Evolutionary conservation across 1,284 basidiomycete genomes (phyloP), one percentile per base, ranked within the genome.

Genomic region (Irpex lacteus): DNA sequence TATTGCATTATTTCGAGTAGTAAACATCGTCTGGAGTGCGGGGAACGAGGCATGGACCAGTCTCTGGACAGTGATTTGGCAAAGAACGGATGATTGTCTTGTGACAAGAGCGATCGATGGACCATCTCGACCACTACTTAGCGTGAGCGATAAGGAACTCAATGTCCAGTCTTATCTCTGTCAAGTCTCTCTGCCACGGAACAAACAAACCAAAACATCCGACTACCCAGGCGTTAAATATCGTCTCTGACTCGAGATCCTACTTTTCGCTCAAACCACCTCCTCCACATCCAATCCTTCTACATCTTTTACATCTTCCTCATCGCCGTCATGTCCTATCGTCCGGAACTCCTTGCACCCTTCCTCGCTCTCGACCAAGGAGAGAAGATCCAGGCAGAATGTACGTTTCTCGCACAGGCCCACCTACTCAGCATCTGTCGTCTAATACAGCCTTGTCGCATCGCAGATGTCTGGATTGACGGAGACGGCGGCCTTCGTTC

Each of bases 391-490:
- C 95, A 97, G 83, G 95, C 96, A 60, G 95, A 97, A 81, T 97
- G 94, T 95, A 78, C 69, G 88, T 70, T 40, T 13, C 6, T 61
- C 19, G 53, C 55, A 59, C 60, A 9, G 11, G 50, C 50, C 19
- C n/a, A 52, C 7, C 50, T 37, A 9, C 19, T 56, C 52, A 59
- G 26, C 21, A 54, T 40, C 65, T 62, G 63, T 60, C 68, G 62
- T 67, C 71, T 75, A 26, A 26, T 67, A 71, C 70, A 61, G 69
- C 67, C 65, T 65, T 63, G 64, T 66, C 65, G 60, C 62, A 34
- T 50, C 65, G 69, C 77, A 96, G 94, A 97, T 79, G 91, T 97
- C 80, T 98, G 95, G 95, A 90, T 97, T 75, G 95, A 98, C 76
- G 95, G 95, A 70, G 92, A 96, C 76, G 85, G 86, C 69, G 96